Evolutionary conservation across 805 yeast species (phyloP).

Genomic region (Candida peoriensis): DNA sequence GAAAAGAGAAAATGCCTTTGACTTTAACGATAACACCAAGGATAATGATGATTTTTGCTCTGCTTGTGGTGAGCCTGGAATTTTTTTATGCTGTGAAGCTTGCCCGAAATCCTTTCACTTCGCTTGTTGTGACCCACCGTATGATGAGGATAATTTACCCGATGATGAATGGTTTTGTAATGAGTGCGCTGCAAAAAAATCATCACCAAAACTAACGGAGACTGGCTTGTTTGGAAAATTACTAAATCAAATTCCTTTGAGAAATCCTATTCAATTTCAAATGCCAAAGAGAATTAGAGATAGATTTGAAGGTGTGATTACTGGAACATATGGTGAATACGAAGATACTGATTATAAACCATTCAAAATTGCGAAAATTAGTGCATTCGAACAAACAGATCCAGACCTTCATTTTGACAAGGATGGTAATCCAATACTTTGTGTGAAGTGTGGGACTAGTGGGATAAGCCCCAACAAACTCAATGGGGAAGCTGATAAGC

Average conservation of each 20-base stretch:
- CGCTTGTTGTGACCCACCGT: slow-evolving; percentile 86
- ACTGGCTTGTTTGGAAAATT: slow-evolving; percentile 48
- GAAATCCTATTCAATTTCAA: slow-evolving; percentile 62
- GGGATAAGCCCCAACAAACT: slow-evolving; percentile 44
- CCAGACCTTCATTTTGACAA: slow-evolving; percentile 64
- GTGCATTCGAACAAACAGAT: slow-evolving; percentile 47
- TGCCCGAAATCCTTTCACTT: slow-evolving; percentile 93
- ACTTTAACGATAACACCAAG: slow-evolving; percentile 27
- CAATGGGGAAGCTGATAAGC: slow-evolving; percentile 37
- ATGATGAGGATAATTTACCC: slow-evolving; percentile 68
- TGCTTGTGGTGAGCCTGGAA: slow-evolving; percentile 87
- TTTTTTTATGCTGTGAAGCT: slow-evolving; percentile 87
- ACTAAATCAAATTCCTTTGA: slow-evolving; percentile 48
- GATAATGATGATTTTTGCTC: slow-evolving; percentile 85
- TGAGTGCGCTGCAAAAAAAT: slow-evolving; percentile 52
- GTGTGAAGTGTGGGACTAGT: slow-evolving; percentile 72
- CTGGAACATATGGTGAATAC: slow-evolving; percentile 69
- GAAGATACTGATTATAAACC: slow-evolving; percentile 56
- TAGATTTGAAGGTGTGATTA: slow-evolving; percentile 63
- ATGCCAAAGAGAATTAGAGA: slow-evolving; percentile 70
- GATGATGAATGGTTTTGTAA: slow-evolving; percentile 89
- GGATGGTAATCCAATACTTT: slow-evolving; percentile 61
- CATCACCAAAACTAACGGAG: slow-evolving; percentile 30
- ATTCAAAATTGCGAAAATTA: slow-evolving; percentile 35
- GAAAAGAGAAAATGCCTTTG: slow-evolving; percentile 26